phyloP scores from a whole-genome alignment of 225 moss, liverwort and hornwort genomes.

The Marchantia paleacea region DNA sequence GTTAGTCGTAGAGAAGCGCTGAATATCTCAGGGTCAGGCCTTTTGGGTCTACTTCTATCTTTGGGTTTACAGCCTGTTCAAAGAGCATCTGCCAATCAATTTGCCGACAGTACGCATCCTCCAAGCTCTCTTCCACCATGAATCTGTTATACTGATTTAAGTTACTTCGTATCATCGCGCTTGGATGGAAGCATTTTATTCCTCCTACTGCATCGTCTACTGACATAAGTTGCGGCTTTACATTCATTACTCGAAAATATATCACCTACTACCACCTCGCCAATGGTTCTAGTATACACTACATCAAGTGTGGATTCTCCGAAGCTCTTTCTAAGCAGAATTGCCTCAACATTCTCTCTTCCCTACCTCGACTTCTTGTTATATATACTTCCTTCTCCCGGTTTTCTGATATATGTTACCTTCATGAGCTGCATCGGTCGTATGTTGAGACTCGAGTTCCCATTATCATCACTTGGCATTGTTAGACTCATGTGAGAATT shows the following conservation, averaged over 20 bases:
- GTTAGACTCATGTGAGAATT: conserved; percentile 29
- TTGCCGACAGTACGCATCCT: conserved; percentile 38
- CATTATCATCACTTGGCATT: no score
- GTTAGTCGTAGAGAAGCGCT: conserved; percentile 34
- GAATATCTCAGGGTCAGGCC: conserved; percentile 27
- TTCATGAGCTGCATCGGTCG: background rate
- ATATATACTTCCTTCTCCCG: no score
- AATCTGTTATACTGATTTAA: background rate
- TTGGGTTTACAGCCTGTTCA: conserved; percentile 20
- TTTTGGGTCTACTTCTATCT: conserved; percentile 20
- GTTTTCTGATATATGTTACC: no score
- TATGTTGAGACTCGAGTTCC: background rate
- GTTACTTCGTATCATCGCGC: background rate
- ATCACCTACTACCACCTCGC: no score
- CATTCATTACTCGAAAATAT: no score
- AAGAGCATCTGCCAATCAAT: conserved; percentile 32
- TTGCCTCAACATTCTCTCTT: background rate
- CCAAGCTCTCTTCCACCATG: background rate
- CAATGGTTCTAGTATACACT: no score
- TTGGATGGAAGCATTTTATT: background rate
- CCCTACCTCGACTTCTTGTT: background rate
- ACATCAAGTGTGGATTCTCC: no score
- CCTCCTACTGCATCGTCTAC: background rate
- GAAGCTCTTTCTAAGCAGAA: no score
- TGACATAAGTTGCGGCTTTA: no score